Percentiles rank a stretch among this genome's conserved stretches.
phyloP scores from a whole-genome alignment of 345 rosid genomes.

The Schrenkiella parvula region DNA sequence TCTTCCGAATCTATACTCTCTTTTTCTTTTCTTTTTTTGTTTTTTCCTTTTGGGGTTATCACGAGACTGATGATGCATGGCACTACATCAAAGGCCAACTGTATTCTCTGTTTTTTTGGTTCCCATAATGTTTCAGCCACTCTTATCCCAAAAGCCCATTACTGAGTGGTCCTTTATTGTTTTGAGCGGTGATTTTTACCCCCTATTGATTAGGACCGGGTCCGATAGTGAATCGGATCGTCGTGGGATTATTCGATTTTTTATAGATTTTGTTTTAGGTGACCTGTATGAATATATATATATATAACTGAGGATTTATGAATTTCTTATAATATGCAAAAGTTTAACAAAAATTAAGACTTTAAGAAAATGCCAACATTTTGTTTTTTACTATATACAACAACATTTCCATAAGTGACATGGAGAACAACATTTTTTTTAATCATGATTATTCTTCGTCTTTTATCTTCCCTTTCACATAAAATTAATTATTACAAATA shows the following conservation, averaged over 20 bases:
- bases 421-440: too few species aligned
- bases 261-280: too few species aligned
- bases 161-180: conserved; percentile 11
- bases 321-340: too few species aligned
- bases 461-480: too few species aligned
- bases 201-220: neutral
- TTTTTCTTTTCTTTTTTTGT: neutral
- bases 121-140: conserved; percentile 22
- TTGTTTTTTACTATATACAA: too few species aligned
- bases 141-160: conserved; percentile 20
- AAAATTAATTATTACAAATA: too few species aligned
- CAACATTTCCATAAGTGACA: too few species aligned
- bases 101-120: neutral
- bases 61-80: conserved; percentile 25
- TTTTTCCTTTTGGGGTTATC: neutral
- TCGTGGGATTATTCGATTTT: neutral
- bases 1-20: conserved; percentile 9
- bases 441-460: too few species aligned
- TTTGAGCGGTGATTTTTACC: neutral
- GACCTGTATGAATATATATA: too few species aligned
- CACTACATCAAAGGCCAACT: conserved; percentile 16
- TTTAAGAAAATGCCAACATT: too few species aligned
- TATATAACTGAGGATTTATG: too few species aligned
- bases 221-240: neutral
- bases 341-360: too few species aligned